A percentile compares a stretch with the other conserved stretches of the same genome.
Evolutionary conservation across 495 filamentous ascomycete species (phyloP).

Genomic region (Annulohypoxylon maeteangense): DNA sequence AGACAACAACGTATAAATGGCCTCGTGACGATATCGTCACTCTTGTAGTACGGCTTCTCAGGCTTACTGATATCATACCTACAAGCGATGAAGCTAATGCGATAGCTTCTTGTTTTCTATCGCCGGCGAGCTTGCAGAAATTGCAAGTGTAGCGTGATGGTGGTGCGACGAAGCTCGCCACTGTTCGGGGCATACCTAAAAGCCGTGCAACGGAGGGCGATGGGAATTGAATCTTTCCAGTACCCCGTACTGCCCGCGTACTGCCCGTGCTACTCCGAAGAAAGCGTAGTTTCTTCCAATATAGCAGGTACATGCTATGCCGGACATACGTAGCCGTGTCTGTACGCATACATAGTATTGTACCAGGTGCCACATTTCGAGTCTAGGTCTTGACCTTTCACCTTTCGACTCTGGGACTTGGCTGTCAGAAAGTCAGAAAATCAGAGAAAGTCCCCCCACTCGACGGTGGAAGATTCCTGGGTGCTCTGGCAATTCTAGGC

Average conservation of each 20-base stretch:
- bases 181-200: slow-evolving; percentile 28
- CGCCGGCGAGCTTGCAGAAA: slow-evolving; percentile 13
- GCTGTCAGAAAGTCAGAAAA: neutral
- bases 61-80: neutral
- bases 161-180: slow-evolving; percentile 42
- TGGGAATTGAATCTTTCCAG: slow-evolving; percentile 20
- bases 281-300: slow-evolving; percentile 24
- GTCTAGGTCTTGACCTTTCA: slow-evolving; percentile 2
- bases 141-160: slow-evolving; percentile 38
- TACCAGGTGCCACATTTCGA: slow-evolving; percentile 29
- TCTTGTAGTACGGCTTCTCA: slow-evolving; percentile 11
- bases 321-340: slow-evolving; percentile 28
- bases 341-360: too few relatives aligned
- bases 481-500: slow-evolving; percentile 15
- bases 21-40: slow-evolving; percentile 18
- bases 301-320: slow-evolving; percentile 35
- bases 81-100: slow-evolving; percentile 24
- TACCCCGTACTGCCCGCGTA: slow-evolving; percentile 9
- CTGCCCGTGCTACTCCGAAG: slow-evolving; percentile 31
- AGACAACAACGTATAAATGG: slow-evolving; percentile 6
- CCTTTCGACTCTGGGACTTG: slow-evolving; percentile 8
- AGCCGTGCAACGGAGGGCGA: slow-evolving; percentile 31
- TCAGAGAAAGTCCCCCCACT: slow-evolving; percentile 29
- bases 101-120: slow-evolving; percentile 24
- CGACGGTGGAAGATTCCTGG: slow-evolving; percentile 25